Conservation (phyloP, 2,329 filamentous ascomycete genomes). For the Tolypocladium nubicola region DNA sequence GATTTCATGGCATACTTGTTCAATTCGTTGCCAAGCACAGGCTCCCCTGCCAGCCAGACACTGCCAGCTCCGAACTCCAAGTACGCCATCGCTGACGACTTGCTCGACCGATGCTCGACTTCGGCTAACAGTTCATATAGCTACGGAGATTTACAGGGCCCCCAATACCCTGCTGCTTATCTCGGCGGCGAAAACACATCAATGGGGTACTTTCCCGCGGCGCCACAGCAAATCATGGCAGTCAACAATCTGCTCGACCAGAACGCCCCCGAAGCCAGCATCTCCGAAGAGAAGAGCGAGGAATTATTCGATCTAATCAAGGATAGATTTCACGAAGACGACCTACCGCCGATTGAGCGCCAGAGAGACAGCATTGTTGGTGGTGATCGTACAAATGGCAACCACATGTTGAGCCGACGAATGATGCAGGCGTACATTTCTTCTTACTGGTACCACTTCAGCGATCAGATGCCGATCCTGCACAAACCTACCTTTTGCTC, state of each 20-base stretch:
- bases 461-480: constrained; percentile 85
- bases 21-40: constrained; percentile 32
- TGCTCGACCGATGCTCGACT: background rate
- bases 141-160: constrained; percentile 39
- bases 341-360: constrained; percentile 61
- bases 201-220: constrained; percentile 46
- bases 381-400: constrained; percentile 58
- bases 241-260: constrained; percentile 78
- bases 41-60: constrained; percentile 30
- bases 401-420: constrained; percentile 65
- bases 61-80: constrained; percentile 30
- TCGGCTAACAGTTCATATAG: constrained; percentile 24
- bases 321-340: constrained; percentile 70
- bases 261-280: constrained; percentile 63
- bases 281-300: constrained; percentile 81
- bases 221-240: constrained; percentile 73
- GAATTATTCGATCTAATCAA: constrained; percentile 76
- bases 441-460: constrained; percentile 93
- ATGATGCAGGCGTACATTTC: constrained; percentile 96
- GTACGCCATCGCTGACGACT: constrained; percentile 25
- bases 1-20: constrained; percentile 83
- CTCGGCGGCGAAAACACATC: constrained; percentile 35
- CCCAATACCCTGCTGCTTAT: constrained; percentile 31
- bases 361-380: constrained; percentile 69
- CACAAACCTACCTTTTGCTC: constrained; percentile 91